Evolutionary conservation across 306 rosid species (phyloP).

Genomic region (Rubus idaeus): DNA sequence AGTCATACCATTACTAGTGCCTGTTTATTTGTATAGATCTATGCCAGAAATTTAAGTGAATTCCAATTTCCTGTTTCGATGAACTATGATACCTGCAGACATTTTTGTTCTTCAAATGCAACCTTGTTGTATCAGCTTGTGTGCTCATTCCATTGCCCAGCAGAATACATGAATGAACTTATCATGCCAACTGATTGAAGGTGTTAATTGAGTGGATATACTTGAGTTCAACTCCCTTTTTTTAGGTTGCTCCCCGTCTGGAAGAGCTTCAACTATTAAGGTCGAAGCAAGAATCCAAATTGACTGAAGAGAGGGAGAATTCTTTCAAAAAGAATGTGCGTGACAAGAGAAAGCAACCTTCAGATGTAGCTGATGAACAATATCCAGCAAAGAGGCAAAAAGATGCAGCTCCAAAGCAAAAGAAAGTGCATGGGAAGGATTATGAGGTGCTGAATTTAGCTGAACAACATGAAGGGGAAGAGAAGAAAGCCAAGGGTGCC

Average conservation of each 20-base stretch:
- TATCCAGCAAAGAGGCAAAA: constrained; percentile 63
- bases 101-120: neutral
- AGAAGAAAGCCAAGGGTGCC: constrained; percentile 34
- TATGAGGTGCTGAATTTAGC: constrained; percentile 33
- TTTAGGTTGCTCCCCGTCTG: constrained; percentile 71
- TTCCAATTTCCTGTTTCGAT: neutral
- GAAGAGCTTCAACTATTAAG: constrained; percentile 68
- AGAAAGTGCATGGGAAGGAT: constrained; percentile 47
- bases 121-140: neutral
- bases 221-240: constrained; percentile 5
- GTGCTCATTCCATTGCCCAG: neutral
- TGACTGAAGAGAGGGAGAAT: constrained; percentile 55
- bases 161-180: neutral
- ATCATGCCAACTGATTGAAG: neutral
- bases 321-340: constrained; percentile 47
- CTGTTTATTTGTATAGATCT: neutral
- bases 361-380: constrained; percentile 46
- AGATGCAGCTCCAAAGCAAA: constrained; percentile 45
- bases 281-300: constrained; percentile 64
- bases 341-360: constrained; percentile 68
- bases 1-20: neutral
- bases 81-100: neutral
- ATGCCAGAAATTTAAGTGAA: neutral
- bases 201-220: neutral
- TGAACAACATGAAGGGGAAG: constrained; percentile 38